Evolutionary conservation across 306 rosid genomes (phyloP), one percentile per base, ranked within the genome.

Genomic region (Sindora glabra): DNA sequence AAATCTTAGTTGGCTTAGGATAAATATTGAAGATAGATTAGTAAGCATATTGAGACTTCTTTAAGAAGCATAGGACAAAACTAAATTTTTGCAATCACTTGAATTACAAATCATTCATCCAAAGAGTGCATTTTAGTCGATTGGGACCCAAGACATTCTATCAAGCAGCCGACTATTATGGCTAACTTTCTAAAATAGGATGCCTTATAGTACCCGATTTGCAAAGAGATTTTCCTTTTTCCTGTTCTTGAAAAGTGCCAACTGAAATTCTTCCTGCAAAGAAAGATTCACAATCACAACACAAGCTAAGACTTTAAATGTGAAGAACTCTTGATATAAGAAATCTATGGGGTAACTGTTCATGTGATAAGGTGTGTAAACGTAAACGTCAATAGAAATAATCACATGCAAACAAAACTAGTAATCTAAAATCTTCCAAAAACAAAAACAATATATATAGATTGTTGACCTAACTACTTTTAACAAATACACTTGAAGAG

Each of bases 241-340:
- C 56, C 69, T 86, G 24, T 80, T 80, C 65, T 89, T 71, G 78
- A 92, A 82, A 61, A 92, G 85, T 51, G 99, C 99, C 80, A 92
- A 59, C 51, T 78, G 86, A 80, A 92, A 86, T 66, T 92, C 99
- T 72, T 92, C 97, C 99, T 92, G 87, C 79, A 79, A 57, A 77
- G 56, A 51, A n/a, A 64, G 29, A 54, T 13, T 48, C 47, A 24
- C 37, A 8, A 16, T 41, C 25, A 67, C 32, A 44, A 52, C 47
- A 17, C 10, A 37, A 8, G 3, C 30, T 51, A 9, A 38, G 3
- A 65, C 25, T 44, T 62, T 33, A 32, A 41, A 4, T 36, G 10
- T 40, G 56, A 48, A 49, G n/a, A 42, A 19, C 24, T 30, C 27
- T 16, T 51, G 30, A 46, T 24, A 68, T 25, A 24, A 40, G 11